Evolutionary conservation across 2,329 filamentous ascomycete genomes (phyloP), one percentile per base, ranked within the genome.

Genomic region (Diplocarpon rosae): DNA sequence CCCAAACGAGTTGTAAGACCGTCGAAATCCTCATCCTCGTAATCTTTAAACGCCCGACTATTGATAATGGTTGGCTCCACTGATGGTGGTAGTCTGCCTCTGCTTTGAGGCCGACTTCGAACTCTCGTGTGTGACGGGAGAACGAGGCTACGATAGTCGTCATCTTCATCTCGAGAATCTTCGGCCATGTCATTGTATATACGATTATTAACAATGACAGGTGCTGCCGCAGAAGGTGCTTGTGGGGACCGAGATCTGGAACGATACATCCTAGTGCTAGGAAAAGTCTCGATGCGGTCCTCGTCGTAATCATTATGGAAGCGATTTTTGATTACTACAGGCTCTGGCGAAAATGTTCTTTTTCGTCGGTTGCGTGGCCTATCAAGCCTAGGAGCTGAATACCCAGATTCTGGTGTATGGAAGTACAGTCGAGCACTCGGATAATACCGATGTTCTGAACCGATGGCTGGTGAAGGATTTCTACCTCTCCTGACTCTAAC

Each of bases 181-280:
- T 29, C 31, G 4, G 16, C 32, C 15, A 24, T 13, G 10, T 42
- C 39, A 28, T 36, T 13, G 12, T 35, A 42, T 8, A 35, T 35
- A 9, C 31, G 39, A 12, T 42, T 42, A 5, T 42, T 42, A 8
- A 42, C 17, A 32, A 42, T 36, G 14, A 42, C 6, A 17, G 39
- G 39, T 10, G 39, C 20, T 17, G 32, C 39, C 11, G 20, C 14
- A 16, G n/a, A 6, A 12, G 16, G 32, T 15, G 39, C 10, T 17
- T 31, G 31, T 5, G 39, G 13, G 15, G 39, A 16, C n/a, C 39
- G 17, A 30, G n/a, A 10, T 29, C 20, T 31, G 28, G 20, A 16
- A 6, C 10, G 24, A 12, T 32, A 12, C 10, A 12, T 32, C 11
- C 30, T 3, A 10, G 11, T 12, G 11, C 11, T 14, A 32, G 11